Base-by-base conservation (phyloP, 2,329 filamentous ascomycete species). In the Mycosphaerella sp. region DNA sequence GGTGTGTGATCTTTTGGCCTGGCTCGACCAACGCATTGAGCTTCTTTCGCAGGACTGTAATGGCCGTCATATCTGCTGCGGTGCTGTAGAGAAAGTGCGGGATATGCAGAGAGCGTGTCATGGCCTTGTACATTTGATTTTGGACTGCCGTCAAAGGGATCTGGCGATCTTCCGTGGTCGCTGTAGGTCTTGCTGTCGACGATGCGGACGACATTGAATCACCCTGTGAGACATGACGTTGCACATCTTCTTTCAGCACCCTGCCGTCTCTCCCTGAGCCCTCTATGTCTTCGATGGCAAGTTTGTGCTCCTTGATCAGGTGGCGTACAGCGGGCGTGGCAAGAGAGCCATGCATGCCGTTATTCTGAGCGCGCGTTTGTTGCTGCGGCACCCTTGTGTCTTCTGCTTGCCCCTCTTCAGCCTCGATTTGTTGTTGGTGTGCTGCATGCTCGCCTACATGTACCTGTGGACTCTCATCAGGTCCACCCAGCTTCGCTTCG, bases 51-150 rank as follows among this genome's bases (percentile, higher is more conserved):
- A 96, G 77, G 43, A 79, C 71, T 52, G 82, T 82, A 4, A 98
- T 79, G 35, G 79, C 75, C 39, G 86, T 84, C 68, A 96, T 85
- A 72, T 94, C 86, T 44, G 95, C 76, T 66, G 91, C 87, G 70
- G 95, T 89, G 35, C 89, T 86, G 73, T 95, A 98, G 54, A 97
- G 81, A 72, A 98, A 96, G 71, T 97, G 93, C 0, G 93, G 93
- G 62, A 96, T 97, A 44, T 72, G 81, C 57, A 98, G 79, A 2
- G 91, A 96, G 52, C 83, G 83, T 12, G 91, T 96, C 93, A 98
- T 98, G 54, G 84, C 80, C 74, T 94, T 96, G 82, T 95, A 97
- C 93, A 98, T 98, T 66, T 89, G 86, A 34, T 80, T 78, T 72
- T 97, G 91, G 12, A 87, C 86, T 34, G 84, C 84, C 10, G 87